Evolutionary conservation across 176 grass and related monocot genomes (phyloP), one percentile per base, ranked within the genome.

Genomic region (Miscanthus lutarioriparius): DNA sequence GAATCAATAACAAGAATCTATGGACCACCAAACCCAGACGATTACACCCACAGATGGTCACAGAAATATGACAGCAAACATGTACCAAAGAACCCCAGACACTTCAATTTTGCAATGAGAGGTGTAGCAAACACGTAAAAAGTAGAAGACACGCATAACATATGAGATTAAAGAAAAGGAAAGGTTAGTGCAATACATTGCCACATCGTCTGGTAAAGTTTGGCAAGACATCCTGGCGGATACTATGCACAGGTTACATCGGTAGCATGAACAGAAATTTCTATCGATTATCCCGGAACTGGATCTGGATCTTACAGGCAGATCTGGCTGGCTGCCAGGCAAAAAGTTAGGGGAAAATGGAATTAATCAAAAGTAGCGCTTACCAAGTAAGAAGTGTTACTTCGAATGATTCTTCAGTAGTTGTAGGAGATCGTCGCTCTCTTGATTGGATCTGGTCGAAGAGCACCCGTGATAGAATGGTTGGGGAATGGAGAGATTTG

Each of bases 161-260:
- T 37, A 82, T 33, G n/a, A 70, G 54, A 43, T 80, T 71, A 54
- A 69, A 14, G 27, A 71, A 64, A 23, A 59, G 22, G 10, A 59
- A 59, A 45, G 16, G 22, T 23, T 39, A 80, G 70, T 15, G 36
- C 35, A 82, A 56, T 94, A 94, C 92, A 7, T 90, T 70, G 88
- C 27, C 64, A 79, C 92, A 68, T 85, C 77, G 39, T 89, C 65
- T 63, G 86, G 70, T 74, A 94, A 83, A 83, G 84, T 78, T 82
- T 92, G 83, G 70, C 81, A 89, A 66, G 90, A 89, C 95, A 97
- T 97, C 87, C 77, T 85, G 41, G 58, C 64, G 17, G 62, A 85
- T 73, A 69, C 0, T 67, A 80, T 37, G 27, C 47, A 83, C 12
- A 83, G 23, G 58, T 81, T 81, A 33, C 47, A 75, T 89, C 69